phyloP scores from a whole-genome alignment of 345 rosid genomes.

The Toxicodendron radicans region DNA sequence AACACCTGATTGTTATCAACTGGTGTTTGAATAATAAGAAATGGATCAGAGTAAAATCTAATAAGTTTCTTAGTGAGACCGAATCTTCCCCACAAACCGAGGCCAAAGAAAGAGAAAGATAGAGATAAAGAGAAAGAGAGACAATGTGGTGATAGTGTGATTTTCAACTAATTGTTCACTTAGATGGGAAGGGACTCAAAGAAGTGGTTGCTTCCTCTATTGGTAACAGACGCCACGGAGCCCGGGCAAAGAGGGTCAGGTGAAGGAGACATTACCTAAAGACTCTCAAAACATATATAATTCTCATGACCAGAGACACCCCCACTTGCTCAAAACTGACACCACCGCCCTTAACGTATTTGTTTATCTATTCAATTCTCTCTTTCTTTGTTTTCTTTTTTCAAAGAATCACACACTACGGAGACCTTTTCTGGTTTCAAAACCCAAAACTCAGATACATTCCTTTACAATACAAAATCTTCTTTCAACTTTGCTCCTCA shows the following conservation, averaged over 20 bases:
- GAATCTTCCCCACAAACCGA: conserved; percentile 37
- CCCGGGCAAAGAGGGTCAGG: conserved; percentile 31
- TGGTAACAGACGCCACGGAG: conserved; percentile 39
- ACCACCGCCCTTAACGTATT: conserved; percentile 41
- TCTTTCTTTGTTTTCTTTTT: conserved; percentile 30
- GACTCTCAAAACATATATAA: conserved; percentile 37
- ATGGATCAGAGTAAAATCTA: conserved; percentile 23
- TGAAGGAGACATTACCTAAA: conserved; percentile 42
- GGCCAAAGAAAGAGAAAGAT: conserved; percentile 24
- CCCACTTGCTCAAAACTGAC: conserved; percentile 74
- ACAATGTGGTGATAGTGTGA: conserved; percentile 13
- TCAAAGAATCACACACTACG: conserved; percentile 36
- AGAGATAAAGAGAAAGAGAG: conserved; percentile 27
- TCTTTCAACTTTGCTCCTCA: conserved; percentile 16
- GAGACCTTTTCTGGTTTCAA: conserved; percentile 26
- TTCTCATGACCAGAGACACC: conserved; percentile 37
- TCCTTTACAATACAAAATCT: conserved; percentile 25
- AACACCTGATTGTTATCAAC: conserved; percentile 12
- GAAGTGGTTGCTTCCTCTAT: conserved; percentile 38
- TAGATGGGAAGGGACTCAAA: conserved; percentile 24
- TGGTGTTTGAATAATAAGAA: conserved; percentile 6
- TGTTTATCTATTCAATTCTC: conserved; percentile 27
- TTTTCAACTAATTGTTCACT: conserved; percentile 30
- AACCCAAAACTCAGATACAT: conserved; percentile 33
- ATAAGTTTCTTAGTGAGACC: conserved; percentile 34